Percentiles rank a stretch among this genome's conserved stretches.
These are phyloP conservation scores for Russula sp. DNA, from an alignment of 768 basidiomycete genomes.

Conservation along the genomic window DNA sequence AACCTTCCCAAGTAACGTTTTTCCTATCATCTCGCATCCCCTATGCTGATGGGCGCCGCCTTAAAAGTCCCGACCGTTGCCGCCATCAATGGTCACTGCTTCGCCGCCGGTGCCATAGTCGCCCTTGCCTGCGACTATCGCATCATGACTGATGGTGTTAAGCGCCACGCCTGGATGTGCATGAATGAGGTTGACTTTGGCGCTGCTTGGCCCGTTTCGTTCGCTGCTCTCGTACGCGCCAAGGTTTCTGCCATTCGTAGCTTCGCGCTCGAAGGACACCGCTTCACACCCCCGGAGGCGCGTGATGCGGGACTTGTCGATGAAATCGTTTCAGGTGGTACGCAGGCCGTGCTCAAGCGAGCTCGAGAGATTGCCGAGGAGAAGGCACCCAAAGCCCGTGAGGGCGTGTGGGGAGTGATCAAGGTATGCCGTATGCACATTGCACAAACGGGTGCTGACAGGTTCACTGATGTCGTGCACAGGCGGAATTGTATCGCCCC, in stretches of 20 bases:
- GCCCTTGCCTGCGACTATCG: constrained; percentile 84
- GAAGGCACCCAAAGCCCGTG: constrained; percentile 49
- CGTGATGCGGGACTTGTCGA: constrained; percentile 66
- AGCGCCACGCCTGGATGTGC: constrained; percentile 77
- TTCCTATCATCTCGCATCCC: neutral
- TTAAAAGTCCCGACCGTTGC: constrained; percentile 71
- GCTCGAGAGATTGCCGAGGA: constrained; percentile 61
- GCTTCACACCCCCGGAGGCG: constrained; percentile 73
- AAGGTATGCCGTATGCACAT: constrained; percentile 45
- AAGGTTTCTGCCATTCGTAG: constrained; percentile 71
- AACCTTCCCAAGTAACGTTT: constrained; percentile 66
- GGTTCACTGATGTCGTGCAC: constrained; percentile 22
- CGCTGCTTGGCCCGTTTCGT: constrained; percentile 72
- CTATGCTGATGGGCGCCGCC: neutral
- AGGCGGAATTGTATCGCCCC: constrained; percentile 57
- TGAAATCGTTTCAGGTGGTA: constrained; percentile 55
- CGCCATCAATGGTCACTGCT: constrained; percentile 82
- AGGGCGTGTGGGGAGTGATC: constrained; percentile 70
- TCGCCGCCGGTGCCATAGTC: constrained; percentile 79
- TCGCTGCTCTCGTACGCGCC: constrained; percentile 58
- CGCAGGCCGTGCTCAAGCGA: constrained; percentile 58
- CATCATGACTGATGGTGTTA: constrained; percentile 79
- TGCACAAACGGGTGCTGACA: neutral
- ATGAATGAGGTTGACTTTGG: constrained; percentile 94
- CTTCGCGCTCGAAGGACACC: constrained; percentile 75